Evolutionary conservation across 1,284 basidiomycete species (phyloP).

Genomic region (Volvariella volvacea): DNA sequence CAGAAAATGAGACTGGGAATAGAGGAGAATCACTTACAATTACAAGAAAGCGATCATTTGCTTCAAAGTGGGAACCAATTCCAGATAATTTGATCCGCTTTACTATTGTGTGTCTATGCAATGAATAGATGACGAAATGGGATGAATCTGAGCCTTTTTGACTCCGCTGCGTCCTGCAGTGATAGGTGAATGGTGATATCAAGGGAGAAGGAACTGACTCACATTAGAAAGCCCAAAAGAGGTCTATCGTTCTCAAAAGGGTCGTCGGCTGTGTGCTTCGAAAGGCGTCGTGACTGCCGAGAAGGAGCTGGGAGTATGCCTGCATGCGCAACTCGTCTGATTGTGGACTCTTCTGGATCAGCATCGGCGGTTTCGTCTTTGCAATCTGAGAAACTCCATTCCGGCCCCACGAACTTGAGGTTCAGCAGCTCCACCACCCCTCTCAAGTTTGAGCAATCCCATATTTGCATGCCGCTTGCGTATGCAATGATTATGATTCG

Average conservation of each 20-base stretch:
- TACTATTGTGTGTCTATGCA: constrained; percentile 48
- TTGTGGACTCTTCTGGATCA: neutral
- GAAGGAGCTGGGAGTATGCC: neutral
- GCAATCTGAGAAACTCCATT: constrained; percentile 3
- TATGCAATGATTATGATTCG: constrained; percentile 59
- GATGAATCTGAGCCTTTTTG: constrained; percentile 18
- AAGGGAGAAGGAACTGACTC: neutral
- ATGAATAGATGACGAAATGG: constrained; percentile 51
- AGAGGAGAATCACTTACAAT: constrained; percentile 40
- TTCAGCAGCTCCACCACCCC: constrained; percentile 51
- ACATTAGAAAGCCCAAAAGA: constrained; percentile 1
- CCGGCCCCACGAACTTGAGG: constrained; percentile 19
- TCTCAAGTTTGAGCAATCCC: constrained; percentile 58
- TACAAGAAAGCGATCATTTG: constrained; percentile 45
- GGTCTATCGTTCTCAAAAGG: constrained; percentile 1
- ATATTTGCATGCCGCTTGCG: constrained; percentile 53
- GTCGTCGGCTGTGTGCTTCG: neutral
- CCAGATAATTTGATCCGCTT: constrained; percentile 39
- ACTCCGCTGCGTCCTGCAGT: constrained; percentile 16
- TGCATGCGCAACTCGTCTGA: constrained; percentile 5
- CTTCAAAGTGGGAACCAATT: constrained; percentile 37
- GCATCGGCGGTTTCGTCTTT: neutral
- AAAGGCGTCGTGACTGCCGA: neutral
- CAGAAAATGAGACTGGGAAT: neutral
- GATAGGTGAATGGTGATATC: neutral